These are phyloP conservation scores for Dendrobium chrysotoxum DNA, from an alignment of 106 monocot genomes.

Conservation along the genomic window DNA sequence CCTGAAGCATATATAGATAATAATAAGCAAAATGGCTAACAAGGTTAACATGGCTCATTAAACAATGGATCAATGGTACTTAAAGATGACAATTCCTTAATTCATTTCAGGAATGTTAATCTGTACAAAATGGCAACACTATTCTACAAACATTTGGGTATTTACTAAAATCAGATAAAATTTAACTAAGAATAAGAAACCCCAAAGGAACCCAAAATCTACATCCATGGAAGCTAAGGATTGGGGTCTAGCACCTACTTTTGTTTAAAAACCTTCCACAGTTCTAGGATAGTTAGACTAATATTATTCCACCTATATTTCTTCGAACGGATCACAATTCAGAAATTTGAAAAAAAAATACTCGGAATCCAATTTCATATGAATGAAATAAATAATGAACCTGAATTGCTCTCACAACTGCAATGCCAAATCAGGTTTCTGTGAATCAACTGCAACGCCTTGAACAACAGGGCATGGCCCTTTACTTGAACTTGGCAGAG, in stretches of 20 bases:
- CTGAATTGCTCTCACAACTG: constrained; percentile 41
- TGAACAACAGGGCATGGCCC: constrained; percentile 21
- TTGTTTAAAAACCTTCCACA: too few relatives aligned
- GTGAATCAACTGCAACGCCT: constrained; percentile 16
- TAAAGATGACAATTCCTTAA: too few relatives aligned
- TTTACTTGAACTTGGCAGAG: background rate
- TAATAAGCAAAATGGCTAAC: background rate
- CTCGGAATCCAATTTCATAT: background rate
- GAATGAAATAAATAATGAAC: background rate
- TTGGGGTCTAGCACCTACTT: too few relatives aligned
- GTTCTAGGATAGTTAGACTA: too few relatives aligned
- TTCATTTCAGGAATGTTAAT: background rate
- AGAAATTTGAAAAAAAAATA: background rate
- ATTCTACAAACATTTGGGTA: background rate
- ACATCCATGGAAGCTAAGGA: too few relatives aligned
- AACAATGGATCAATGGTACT: too few relatives aligned
- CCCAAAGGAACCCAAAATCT: too few relatives aligned
- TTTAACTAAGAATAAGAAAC: constrained; percentile 1
- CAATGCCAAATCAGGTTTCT: constrained; percentile 73
- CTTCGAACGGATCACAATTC: too few relatives aligned
- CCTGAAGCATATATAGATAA: background rate
- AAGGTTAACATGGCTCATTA: background rate
- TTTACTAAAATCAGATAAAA: background rate
- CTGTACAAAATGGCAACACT: background rate
- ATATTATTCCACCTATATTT: too few relatives aligned